Evolutionary conservation across 2,329 filamentous ascomycete species (phyloP).

Genomic region (Anisogramma anomala): DNA sequence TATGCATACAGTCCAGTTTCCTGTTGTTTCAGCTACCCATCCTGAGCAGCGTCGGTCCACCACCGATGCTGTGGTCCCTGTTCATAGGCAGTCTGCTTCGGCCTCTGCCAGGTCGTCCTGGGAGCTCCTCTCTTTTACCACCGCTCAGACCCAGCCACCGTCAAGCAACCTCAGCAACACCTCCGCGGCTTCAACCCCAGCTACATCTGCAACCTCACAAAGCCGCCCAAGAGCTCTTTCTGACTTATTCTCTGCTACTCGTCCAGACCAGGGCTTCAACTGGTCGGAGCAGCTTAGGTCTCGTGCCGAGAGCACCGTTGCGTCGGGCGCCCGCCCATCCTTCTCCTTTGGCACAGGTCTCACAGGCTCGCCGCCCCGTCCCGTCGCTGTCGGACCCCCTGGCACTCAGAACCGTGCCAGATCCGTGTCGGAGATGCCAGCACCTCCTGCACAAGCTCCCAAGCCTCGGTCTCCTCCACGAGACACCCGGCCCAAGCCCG

Average conservation of each 20-base stretch:
- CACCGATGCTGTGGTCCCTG: slow-evolving; percentile 17
- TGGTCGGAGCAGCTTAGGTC: slow-evolving; percentile 93
- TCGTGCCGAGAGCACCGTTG: slow-evolving; percentile 70
- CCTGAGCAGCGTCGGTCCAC: slow-evolving; percentile 21
- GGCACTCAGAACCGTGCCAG: slow-evolving; percentile 52
- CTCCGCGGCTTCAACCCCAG: not conserved
- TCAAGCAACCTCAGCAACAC: slow-evolving; percentile 22
- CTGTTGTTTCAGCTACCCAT: slow-evolving; percentile 19
- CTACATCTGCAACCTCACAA: slow-evolving; percentile 48
- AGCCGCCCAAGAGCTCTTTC: slow-evolving; percentile 47
- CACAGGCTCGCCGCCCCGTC: slow-evolving; percentile 32
- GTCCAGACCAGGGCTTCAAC: slow-evolving; percentile 86
- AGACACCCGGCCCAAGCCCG: slow-evolving; percentile 57
- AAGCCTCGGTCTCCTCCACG: slow-evolving; percentile 29
- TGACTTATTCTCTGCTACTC: slow-evolving; percentile 49
- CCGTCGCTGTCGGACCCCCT: slow-evolving; percentile 15
- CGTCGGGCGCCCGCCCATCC: slow-evolving; percentile 41
- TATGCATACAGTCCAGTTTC: slow-evolving; percentile 37
- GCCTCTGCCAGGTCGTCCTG: slow-evolving; percentile 17
- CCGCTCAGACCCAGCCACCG: slow-evolving; percentile 17
- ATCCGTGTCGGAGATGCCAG: slow-evolving; percentile 55
- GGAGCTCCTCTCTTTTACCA: slow-evolving; percentile 19
- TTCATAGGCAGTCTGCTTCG: slow-evolving; percentile 22
- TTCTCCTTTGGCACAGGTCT: slow-evolving; percentile 43
- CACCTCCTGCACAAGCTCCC: slow-evolving; percentile 41